phyloP scores from a whole-genome alignment of 768 basidiomycete genomes.

The Mycena belliarum region DNA sequence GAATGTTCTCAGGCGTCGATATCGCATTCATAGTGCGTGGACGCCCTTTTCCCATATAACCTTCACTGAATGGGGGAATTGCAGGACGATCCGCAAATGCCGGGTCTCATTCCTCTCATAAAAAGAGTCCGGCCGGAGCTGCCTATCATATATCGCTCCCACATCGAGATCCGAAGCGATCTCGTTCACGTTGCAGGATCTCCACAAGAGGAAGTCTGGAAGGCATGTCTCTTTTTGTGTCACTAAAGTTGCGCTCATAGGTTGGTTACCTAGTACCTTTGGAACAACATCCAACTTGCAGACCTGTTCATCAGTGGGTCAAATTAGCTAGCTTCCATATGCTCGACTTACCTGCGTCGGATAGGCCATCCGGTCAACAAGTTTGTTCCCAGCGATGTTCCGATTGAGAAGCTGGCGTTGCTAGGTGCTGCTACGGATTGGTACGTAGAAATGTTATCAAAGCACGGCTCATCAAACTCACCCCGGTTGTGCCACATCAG shows the following conservation, averaged over 20 bases:
- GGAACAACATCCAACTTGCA: constrained; percentile 86
- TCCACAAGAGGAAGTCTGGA: constrained; percentile 89
- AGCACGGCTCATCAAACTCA: not conserved
- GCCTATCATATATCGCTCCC: constrained; percentile 91
- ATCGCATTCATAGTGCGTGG: constrained; percentile 79
- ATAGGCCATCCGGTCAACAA: constrained; percentile 86
- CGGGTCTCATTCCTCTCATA: constrained; percentile 92
- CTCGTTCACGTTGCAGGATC: constrained; percentile 81
- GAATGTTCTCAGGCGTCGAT: too few relatives aligned
- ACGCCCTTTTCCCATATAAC: not conserved
- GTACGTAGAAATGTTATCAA: constrained; percentile 39
- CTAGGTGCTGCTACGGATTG: constrained; percentile 87
- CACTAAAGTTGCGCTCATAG: not conserved
- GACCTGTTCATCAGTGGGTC: constrained; percentile 85
- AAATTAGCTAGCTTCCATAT: not conserved
- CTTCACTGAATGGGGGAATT: not conserved
- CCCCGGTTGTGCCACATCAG: constrained; percentile 31
- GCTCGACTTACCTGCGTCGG: not conserved
- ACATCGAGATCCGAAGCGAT: constrained; percentile 91
- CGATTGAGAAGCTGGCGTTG: constrained; percentile 65
- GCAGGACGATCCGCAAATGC: constrained; percentile 87
- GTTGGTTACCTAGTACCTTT: constrained; percentile 66
- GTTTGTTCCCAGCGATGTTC: constrained; percentile 89
- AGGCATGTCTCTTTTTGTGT: not conserved
- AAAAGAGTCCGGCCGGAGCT: constrained; percentile 79